Base-by-base conservation (phyloP, 257 asterid genomes). In the Capsicum chinense region DNA sequence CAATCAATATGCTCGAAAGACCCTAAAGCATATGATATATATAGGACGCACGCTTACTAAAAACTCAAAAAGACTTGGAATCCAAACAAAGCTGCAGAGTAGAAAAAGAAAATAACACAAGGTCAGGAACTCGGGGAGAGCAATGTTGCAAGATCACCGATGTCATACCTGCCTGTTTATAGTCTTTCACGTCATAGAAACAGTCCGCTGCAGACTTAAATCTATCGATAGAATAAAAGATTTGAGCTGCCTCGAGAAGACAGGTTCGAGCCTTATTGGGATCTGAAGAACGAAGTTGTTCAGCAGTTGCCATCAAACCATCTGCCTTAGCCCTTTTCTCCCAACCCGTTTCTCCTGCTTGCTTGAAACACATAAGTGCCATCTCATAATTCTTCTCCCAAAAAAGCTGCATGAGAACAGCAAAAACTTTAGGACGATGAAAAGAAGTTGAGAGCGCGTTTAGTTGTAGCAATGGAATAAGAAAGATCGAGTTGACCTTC, bases 191-290 rank as follows among this genome's bases (percentile, higher is more conserved):
- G 71, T 93, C 94, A 44, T 87, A 90, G 63, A 86, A 92, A 83
- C 97, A 92, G 69, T 91, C 93, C 0, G 94, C 96, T 0, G 96
- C 97, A 84, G 92, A 86, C 26, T 90, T 88, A 79, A 85, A 84
- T 70, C 86, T 82, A 21, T 88, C 91, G 79, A 91, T 87, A 26
- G 92, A 88, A 79, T 90, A 87, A 71, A 90, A 93, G 4, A 93
- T 88, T 42, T 91, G 94, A 14, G 94, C 97, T 73, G 96, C 97
- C 85, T 91, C 91, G 50, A 90, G 83, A 83, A 92, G 93, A 85
- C 85, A 71, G 17, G 67, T 39, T n/a, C 50, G 84, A 10, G 92
- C 87, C 84, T 83, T 89, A 50, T 85, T 48, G 2, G 89, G 66
- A 86, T 91, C 89, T 14, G 92, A 86, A 81, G 60, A 88, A 13